Percentiles rank a stretch among this genome's conserved stretches.
Conservation (phyloP, 345 rosid genomes). For the Lumnitzera racemosa region DNA sequence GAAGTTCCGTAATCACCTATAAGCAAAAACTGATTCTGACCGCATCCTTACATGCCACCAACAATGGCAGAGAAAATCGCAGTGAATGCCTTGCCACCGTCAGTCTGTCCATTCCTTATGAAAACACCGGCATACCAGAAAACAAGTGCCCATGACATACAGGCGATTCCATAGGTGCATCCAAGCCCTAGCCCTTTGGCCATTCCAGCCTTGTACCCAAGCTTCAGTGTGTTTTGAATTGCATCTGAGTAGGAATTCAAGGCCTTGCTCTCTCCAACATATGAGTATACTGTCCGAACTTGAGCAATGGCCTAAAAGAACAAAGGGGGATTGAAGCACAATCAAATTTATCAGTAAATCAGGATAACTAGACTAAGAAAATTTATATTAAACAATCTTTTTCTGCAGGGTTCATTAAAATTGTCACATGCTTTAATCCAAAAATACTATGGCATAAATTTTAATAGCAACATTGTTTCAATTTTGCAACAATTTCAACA, state of each 20-base stretch:
- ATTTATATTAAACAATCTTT: not conserved
- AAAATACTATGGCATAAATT: not conserved
- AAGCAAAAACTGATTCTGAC: too few species aligned
- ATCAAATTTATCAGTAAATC: not conserved
- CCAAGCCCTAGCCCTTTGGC: slow-evolving; percentile 99
- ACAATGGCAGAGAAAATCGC: slow-evolving; percentile 99
- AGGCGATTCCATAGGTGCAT: slow-evolving; percentile 97
- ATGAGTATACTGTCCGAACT: slow-evolving; percentile 92
- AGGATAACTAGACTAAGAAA: not conserved
- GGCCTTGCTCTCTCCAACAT: slow-evolving; percentile 97
- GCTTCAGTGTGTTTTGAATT: slow-evolving; percentile 87
- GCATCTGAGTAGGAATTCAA: slow-evolving; percentile 85
- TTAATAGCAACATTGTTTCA: too few species aligned
- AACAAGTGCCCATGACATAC: slow-evolving; percentile 99
- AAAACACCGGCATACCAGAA: slow-evolving; percentile 99
- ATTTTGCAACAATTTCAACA: not conserved
- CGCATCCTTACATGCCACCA: slow-evolving; percentile 85
- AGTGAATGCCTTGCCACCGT: slow-evolving; percentile 98
- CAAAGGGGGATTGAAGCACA: not conserved
- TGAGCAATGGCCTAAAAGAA: slow-evolving; percentile 80
- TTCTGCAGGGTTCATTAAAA: not conserved
- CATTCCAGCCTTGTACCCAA: slow-evolving; percentile 99
- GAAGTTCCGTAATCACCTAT: too few species aligned
- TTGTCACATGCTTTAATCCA: not conserved
- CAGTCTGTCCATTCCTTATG: slow-evolving; percentile 82